phyloP scores from a whole-genome alignment of 208 protist genomes.

The Leishmania lainsoni region DNA sequence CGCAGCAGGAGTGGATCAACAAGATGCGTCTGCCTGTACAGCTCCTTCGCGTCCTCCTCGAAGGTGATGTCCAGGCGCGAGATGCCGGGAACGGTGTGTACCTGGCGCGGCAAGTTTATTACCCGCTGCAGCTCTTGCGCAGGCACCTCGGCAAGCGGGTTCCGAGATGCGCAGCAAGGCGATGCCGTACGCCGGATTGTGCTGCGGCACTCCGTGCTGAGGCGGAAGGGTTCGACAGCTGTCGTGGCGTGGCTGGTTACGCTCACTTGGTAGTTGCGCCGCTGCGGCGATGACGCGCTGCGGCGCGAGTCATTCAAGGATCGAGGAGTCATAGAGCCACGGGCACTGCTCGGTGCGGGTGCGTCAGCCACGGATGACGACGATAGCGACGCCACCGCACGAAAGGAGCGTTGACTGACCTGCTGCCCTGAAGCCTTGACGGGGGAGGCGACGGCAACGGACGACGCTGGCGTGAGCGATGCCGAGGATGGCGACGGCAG shows the following conservation, averaged over 20 bases:
- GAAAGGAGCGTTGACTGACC: neutral
- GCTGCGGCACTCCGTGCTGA: constrained; percentile 28
- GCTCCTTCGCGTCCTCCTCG: constrained; percentile 69
- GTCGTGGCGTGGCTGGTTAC: constrained; percentile 2
- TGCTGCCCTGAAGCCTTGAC: neutral
- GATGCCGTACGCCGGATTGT: constrained; percentile 14
- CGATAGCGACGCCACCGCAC: neutral
- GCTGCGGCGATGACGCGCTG: neutral
- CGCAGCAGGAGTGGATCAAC: constrained; percentile 53
- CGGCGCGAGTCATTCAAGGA: neutral
- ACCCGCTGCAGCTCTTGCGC: constrained; percentile 28
- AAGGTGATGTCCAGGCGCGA: constrained; percentile 54
- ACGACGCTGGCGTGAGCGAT: neutral
- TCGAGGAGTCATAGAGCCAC: neutral
- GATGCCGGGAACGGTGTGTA: constrained; percentile 9
- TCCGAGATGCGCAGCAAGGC: constrained; percentile 2
- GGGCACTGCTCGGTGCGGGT: neutral
- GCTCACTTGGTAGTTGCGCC: neutral
- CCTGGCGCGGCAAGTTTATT: constrained; percentile 24
- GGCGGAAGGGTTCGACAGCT: constrained; percentile 17
- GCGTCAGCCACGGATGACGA: neutral
- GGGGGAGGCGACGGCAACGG: neutral
- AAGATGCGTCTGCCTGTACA: constrained; percentile 54
- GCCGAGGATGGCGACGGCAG: neutral
- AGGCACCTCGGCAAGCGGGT: constrained; percentile 22